Conservation (phyloP, 805 yeast genomes). For the Myxozyma lipomycoides region DNA sequence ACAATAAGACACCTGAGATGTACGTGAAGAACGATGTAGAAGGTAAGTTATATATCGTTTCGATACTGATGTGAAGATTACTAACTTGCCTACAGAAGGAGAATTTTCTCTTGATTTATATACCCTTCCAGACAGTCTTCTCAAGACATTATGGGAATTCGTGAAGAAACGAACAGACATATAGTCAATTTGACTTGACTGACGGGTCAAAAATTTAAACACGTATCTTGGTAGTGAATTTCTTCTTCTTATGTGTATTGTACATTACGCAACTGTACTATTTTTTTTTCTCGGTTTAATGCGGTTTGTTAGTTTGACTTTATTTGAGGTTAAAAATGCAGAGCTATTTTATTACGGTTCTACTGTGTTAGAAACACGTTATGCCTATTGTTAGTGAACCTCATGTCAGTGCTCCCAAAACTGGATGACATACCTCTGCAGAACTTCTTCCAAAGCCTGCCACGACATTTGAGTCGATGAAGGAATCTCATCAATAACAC, state of each 20-base stretch:
- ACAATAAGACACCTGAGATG: constrained; percentile 91
- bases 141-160: constrained; percentile 92
- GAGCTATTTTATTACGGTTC: too few species aligned
- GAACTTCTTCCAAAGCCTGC: constrained; percentile 1
- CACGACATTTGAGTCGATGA: not conserved
- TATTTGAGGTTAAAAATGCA: too few species aligned
- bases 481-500: constrained; percentile 14
- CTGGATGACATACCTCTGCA: constrained; percentile 3
- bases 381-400: too few species aligned
- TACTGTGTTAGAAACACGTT: too few species aligned
- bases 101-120: constrained; percentile 95
- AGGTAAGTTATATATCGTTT: constrained; percentile 12
- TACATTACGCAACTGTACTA: not conserved
- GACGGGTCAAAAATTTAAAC: not conserved
- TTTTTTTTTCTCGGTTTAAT: not conserved
- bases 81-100: constrained; percentile 50
- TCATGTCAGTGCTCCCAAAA: too few species aligned
- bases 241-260: not conserved
- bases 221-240: not conserved
- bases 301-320: too few species aligned
- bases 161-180: constrained; percentile 46
- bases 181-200: not conserved
- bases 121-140: constrained; percentile 84
- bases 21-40: constrained; percentile 92
- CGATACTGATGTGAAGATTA: not conserved